These are phyloP conservation scores for Micromonas pusilla DNA, from an alignment of 139 green algal genomes.

Conservation along the genomic window DNA sequence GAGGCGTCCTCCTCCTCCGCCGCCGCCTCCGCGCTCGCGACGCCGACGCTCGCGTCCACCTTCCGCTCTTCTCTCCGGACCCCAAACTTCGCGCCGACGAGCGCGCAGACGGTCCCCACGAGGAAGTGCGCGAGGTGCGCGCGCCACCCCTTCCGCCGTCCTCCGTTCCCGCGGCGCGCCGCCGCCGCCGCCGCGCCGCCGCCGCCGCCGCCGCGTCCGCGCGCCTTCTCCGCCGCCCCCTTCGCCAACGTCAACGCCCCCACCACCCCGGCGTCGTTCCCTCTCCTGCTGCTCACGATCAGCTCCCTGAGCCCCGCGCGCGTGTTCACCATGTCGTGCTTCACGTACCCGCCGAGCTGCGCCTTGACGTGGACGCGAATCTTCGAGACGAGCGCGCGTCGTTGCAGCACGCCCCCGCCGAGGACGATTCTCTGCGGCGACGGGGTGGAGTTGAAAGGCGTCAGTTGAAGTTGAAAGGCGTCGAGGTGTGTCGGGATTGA, in stretches of 20 bases:
- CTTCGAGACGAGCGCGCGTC: background rate
- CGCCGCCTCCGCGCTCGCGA: no score
- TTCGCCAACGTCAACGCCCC: background rate
- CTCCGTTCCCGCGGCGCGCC: no score
- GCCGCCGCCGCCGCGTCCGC: no score
- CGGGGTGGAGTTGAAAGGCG: no score
- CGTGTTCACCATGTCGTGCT: background rate
- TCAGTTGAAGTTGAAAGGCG: no score
- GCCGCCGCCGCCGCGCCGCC: no score
- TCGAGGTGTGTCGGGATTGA: no score
- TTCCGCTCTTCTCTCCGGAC: background rate
- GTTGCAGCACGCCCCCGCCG: slow-evolving; percentile 10
- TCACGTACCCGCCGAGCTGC: slow-evolving; percentile 14
- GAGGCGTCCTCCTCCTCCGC: no score
- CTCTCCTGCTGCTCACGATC: background rate
- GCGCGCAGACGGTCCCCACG: background rate
- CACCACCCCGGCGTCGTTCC: slow-evolving; percentile 4
- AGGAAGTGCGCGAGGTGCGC: background rate
- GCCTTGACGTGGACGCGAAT: background rate
- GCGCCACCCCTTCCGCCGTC: background rate
- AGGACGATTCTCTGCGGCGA: slow-evolving; percentile 19
- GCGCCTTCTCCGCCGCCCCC: background rate
- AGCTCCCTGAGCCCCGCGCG: background rate
- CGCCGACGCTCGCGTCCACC: no score
- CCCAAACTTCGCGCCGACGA: background rate